Base-by-base conservation (phyloP, 495 filamentous ascomycete species). In the Aspergillus leporis region DNA sequence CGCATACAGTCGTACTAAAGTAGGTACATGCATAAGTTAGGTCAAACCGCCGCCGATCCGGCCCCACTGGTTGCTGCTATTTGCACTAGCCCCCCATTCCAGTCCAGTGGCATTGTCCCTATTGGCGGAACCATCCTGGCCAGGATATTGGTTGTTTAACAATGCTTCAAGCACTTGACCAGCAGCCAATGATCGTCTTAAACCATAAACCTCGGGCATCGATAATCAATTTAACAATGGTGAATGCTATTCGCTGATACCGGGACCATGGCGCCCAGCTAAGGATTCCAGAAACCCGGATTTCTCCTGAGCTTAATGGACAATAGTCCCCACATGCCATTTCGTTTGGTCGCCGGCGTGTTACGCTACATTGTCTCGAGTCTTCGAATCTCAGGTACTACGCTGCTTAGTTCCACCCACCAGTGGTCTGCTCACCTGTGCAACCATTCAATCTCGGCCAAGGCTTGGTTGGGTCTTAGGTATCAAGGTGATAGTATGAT, bases 251-350 rank as follows among this genome's bases (percentile, higher is more conserved):
- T 45, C n/a, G 41, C 16, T 19, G 14, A 7, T 14, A 21, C 14
- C 41, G 18, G n/a, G 19, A 23, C 19, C 1, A 47, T 47, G 19
- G 43, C 19, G 16, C 28, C 12, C 38, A n/a, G 48, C 51, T 55
- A 30, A 34, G 36, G 28, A 53, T 63, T 53, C 61, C 61, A 60
- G 61, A 50, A 46, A 64, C 61, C 61, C 12, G 61, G 61, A 54
- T 60, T 30, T 36, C 34, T 23, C 13, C 25, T 51, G 57, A 56
- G 49, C 58, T 54, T 60, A 54, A 57, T 22, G 51, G 43, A 45
- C 49, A 46, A 60, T 59, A 41, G 57, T 55, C 48, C 6, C 46
- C 56, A 59, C 62, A 64, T 58, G 58, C 58, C 61, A 64, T 50
- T 28, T 18, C 52, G 47, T 40, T 25, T 53, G 38, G 46, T 54